A percentile compares a stretch with the other conserved stretches of the same genome.
These are phyloP conservation scores for Fraxinus nigra DNA, from an alignment of 305 asterid species.

Conservation along the genomic window DNA sequence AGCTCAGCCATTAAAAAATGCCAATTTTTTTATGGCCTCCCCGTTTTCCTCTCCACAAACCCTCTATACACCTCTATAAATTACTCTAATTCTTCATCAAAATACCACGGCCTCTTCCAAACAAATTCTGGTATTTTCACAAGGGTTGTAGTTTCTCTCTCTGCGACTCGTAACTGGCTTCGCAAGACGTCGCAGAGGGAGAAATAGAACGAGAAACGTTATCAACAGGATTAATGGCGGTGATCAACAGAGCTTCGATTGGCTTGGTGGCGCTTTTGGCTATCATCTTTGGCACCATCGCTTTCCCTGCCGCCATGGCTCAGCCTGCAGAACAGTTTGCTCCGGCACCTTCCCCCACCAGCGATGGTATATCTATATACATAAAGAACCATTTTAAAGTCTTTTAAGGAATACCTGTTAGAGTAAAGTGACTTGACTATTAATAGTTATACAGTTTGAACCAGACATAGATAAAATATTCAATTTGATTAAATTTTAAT, in stretches of 20 bases:
- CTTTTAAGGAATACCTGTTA: neutral
- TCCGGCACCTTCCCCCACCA: slow-evolving; percentile 41
- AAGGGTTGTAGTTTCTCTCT: slow-evolving; percentile 16
- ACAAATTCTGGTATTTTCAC: neutral
- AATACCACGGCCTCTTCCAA: neutral
- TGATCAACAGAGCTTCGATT: slow-evolving; percentile 20
- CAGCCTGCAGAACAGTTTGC: slow-evolving; percentile 34
- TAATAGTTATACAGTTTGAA: no score
- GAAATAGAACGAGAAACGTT: neutral
- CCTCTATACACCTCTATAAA: neutral
- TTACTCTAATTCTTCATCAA: neutral
- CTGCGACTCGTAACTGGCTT: slow-evolving; percentile 33
- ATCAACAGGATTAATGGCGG: slow-evolving; percentile 37
- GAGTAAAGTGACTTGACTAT: no score
- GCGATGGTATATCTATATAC: slow-evolving; percentile 40
- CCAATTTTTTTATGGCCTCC: neutral
- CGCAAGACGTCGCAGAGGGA: slow-evolving; percentile 36
- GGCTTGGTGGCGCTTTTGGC: slow-evolving; percentile 23
- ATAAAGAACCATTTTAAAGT: neutral
- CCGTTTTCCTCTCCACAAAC: slow-evolving; percentile 5
- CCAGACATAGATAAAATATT: no score
- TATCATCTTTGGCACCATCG: slow-evolving; percentile 28
- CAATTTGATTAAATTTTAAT: neutral
- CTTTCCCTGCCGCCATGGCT: slow-evolving; percentile 31
- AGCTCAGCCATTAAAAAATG: neutral